A percentile compares a stretch with the other conserved stretches of the same genome.
Evolutionary conservation across 2,329 filamentous ascomycete species (phyloP).

Genomic region (Verticillium isaacii): DNA sequence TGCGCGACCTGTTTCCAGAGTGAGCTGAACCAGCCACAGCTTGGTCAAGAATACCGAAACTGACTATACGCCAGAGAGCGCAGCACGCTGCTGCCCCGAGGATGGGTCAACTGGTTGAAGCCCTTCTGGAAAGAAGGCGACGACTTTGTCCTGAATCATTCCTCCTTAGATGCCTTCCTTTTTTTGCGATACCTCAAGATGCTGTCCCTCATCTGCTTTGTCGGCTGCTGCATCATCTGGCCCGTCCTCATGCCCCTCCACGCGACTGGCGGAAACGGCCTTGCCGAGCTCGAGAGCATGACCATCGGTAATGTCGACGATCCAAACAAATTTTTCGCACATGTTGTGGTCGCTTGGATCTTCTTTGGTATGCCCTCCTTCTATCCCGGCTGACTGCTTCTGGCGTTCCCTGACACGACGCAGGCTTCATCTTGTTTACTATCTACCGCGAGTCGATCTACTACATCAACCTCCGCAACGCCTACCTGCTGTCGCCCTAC

Average conservation of each 20-base stretch:
- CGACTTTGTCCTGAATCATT: conserved; percentile 79
- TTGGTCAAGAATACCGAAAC: background rate
- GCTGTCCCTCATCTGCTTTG: conserved; percentile 69
- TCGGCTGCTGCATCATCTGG: conserved; percentile 78
- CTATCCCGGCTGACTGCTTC: background rate
- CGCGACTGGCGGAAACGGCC: conserved; percentile 66
- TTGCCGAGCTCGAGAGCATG: conserved; percentile 59
- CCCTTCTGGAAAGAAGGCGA: conserved; percentile 67
- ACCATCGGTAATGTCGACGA: conserved; percentile 47
- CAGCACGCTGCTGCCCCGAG: conserved; percentile 41
- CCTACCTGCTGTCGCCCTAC: conserved; percentile 80
- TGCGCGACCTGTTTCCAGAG: conserved; percentile 44
- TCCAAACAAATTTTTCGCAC: conserved; percentile 69
- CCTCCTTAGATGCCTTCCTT: conserved; percentile 87
- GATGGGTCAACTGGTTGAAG: conserved; percentile 63
- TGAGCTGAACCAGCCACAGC: conserved; percentile 24
- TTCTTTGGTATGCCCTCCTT: conserved; percentile 54
- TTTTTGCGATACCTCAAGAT: conserved; percentile 69
- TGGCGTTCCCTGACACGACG: background rate
- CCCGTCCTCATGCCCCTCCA: conserved; percentile 82
- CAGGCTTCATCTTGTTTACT: conserved; percentile 78
- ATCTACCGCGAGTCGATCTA: conserved; percentile 87
- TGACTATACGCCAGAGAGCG: conserved; percentile 5
- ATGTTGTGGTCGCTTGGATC: conserved; percentile 73
- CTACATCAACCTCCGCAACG: conserved; percentile 91